These are phyloP conservation scores for Haplosporangium sp. DNA, from an alignment of 371 early-diverging fungal genomes.

Conservation along the genomic window DNA sequence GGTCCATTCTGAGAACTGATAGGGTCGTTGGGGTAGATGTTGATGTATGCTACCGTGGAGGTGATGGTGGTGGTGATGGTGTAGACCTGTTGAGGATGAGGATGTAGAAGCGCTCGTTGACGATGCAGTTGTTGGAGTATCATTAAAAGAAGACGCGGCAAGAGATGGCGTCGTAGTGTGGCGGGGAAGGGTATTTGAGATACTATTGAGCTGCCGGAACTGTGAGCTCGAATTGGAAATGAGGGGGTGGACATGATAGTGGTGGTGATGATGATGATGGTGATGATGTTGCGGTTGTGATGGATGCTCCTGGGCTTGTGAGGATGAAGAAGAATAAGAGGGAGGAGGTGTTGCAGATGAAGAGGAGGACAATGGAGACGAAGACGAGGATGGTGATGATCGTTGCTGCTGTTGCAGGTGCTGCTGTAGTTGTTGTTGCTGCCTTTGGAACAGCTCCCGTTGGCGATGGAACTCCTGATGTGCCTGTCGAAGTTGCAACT, in stretches of 20 bases:
- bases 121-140: not conserved
- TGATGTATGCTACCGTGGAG: conserved; percentile 16
- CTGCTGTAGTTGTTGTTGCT: conserved; percentile 21
- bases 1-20: conserved; percentile 51
- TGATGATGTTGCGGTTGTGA: conserved; percentile 19
- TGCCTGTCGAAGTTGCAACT: conserved; percentile 28
- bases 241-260: conserved; percentile 23
- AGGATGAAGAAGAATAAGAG: not conserved
- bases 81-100: conserved; percentile 7
- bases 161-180: not conserved
- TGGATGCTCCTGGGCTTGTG: conserved; percentile 6
- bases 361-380: not conserved
- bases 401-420: conserved; percentile 13
- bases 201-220: conserved; percentile 1
- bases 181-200: not conserved
- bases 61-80: conserved; percentile 22
- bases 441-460: conserved; percentile 18
- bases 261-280: conserved; percentile 41
- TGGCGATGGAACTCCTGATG: conserved; percentile 46
- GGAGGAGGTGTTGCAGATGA: not conserved
- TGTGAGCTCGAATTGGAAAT: conserved; percentile 1
- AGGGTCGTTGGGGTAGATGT: conserved; percentile 23
- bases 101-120: not conserved
- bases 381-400: not conserved
- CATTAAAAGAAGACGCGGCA: not conserved